Evolutionary conservation across 345 rosid species (phyloP).

Genomic region (Aquilaria malaccensis): DNA sequence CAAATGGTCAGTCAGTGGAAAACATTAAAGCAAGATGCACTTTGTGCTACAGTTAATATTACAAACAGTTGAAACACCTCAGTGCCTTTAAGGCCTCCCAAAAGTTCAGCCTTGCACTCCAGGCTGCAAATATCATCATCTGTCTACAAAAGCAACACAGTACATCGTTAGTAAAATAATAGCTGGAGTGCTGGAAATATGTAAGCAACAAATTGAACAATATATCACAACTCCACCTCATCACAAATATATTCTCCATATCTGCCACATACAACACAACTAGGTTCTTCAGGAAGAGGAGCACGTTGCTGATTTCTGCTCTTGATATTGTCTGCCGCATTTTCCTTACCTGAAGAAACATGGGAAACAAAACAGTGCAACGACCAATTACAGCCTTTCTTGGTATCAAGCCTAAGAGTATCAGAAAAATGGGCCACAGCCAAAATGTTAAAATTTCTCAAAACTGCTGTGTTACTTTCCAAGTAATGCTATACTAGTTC

Average conservation of each 20-base stretch:
- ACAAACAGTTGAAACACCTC: conserved; percentile 27
- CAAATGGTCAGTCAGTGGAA: conserved; percentile 1
- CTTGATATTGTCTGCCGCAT: conserved; percentile 29
- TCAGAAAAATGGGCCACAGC: too few species aligned
- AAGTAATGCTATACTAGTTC: too few species aligned
- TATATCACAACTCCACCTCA: conserved; percentile 33
- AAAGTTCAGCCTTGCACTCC: conserved; percentile 60
- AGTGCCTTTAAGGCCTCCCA: conserved; percentile 29
- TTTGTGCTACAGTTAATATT: background rate
- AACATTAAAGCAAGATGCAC: conserved; percentile 3
- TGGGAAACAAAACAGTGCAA: background rate
- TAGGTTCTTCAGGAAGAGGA: conserved; percentile 59
- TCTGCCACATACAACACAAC: conserved; percentile 61
- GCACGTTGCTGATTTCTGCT: conserved; percentile 42
- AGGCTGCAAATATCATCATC: conserved; percentile 71
- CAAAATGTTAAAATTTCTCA: too few species aligned
- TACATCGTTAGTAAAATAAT: conserved; percentile 2
- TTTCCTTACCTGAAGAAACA: conserved; percentile 15
- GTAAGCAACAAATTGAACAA: too few species aligned
- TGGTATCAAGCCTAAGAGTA: too few species aligned
- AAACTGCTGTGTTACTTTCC: too few species aligned
- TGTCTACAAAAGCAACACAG: conserved; percentile 34
- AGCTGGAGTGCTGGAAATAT: conserved; percentile 2
- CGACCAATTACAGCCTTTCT: conserved; percentile 5
- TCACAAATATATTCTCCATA: conserved; percentile 73